Conservation (phyloP, 2,329 filamentous ascomycete genomes). For the Delphinella strobiligena region DNA sequence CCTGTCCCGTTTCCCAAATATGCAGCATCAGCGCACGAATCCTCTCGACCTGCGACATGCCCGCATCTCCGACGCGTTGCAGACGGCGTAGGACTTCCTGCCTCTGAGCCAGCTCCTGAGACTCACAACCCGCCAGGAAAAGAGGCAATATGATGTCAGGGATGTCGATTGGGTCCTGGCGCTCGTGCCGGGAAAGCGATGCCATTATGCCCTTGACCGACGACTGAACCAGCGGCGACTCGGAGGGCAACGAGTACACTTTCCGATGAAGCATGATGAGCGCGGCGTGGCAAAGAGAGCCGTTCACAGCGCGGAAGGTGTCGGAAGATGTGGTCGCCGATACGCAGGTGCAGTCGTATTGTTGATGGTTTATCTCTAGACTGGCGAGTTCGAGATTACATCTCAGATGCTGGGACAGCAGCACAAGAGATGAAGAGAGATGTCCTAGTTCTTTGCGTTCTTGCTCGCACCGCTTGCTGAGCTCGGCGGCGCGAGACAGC, state of each 20-base stretch:
- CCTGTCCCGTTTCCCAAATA: slow-evolving; percentile 4
- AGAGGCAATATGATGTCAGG: slow-evolving; percentile 8
- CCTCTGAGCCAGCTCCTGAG: slow-evolving; percentile 1
- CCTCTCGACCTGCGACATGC: slow-evolving; percentile 6
- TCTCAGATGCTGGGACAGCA: slow-evolving; percentile 6
- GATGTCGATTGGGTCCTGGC: slow-evolving; percentile 3
- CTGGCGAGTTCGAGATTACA: slow-evolving; percentile 5
- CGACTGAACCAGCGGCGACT: slow-evolving; percentile 5
- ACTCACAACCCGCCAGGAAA: slow-evolving; percentile 6
- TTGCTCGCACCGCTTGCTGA: slow-evolving; percentile 7
- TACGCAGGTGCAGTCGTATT: slow-evolving; percentile 4
- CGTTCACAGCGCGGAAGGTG: slow-evolving; percentile 6
- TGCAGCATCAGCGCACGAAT: slow-evolving; percentile 5
- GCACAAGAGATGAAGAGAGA: neutral
- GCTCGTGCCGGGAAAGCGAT: neutral
- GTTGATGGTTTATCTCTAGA: slow-evolving; percentile 5
- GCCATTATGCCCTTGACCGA: slow-evolving; percentile 4
- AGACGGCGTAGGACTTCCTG: slow-evolving; percentile 5
- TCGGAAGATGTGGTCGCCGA: slow-evolving; percentile 2
- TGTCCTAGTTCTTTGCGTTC: slow-evolving; percentile 1
- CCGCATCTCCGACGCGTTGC: slow-evolving; percentile 6
- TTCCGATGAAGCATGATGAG: slow-evolving; percentile 6
- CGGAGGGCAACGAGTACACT: slow-evolving; percentile 4
- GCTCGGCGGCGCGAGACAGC: slow-evolving; percentile 3
- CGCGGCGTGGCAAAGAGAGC: slow-evolving; percentile 3